Evolutionary conservation across 495 filamentous ascomycete genomes (phyloP).

Genomic region (Neurospora tetraspora): DNA sequence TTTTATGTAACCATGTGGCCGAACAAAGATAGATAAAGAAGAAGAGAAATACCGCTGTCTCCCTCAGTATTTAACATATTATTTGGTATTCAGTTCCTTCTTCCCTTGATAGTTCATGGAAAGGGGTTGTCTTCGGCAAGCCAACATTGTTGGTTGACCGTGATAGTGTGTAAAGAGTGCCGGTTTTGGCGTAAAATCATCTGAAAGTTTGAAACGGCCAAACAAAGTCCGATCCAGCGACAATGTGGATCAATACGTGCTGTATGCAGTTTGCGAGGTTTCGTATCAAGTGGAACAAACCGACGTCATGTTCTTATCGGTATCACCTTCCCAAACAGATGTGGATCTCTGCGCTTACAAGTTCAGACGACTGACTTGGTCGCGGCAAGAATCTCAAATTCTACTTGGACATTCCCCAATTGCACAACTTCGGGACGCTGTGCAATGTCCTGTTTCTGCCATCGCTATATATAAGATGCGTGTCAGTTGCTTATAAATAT

Average conservation of each 20-base stretch:
- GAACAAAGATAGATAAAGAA: not conserved
- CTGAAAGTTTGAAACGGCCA: not conserved
- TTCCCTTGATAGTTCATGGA: not conserved
- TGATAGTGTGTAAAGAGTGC: not conserved
- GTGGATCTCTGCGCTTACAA: not conserved
- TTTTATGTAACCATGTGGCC: not conserved
- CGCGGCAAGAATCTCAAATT: not conserved
- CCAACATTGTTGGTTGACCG: not conserved
- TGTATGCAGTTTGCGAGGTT: conserved; percentile 6
- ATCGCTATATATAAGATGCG: conserved; percentile 4
- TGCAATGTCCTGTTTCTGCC: not conserved
- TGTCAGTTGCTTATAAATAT: not conserved
- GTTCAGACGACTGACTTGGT: not conserved
- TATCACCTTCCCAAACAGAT: conserved; percentile 1
- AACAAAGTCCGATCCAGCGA: not conserved
- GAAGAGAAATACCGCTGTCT: not conserved
- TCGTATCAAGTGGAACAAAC: not conserved
- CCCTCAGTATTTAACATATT: not conserved
- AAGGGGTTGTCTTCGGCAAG: not conserved
- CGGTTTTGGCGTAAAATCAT: not conserved
- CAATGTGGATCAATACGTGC: not conserved
- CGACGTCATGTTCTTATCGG: conserved; percentile 18
- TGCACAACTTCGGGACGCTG: not conserved
- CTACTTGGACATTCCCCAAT: not conserved
- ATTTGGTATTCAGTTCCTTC: not conserved